A percentile compares a stretch with the other conserved stretches of the same genome.
phyloP scores from a whole-genome alignment of 176 grass and related monocot genomes.

The Panicum miliaceum region DNA sequence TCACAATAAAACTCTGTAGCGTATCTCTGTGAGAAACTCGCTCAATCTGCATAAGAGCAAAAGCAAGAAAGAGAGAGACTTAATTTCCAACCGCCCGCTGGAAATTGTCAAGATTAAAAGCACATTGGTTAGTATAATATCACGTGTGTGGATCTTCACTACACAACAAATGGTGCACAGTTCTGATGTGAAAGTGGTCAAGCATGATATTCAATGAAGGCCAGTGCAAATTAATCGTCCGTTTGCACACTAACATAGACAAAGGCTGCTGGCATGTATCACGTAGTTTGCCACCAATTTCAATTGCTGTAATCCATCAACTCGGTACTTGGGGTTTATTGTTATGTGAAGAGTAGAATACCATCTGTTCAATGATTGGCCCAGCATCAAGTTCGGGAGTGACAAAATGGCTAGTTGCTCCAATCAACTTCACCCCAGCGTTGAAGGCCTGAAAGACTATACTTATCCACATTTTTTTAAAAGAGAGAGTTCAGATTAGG shows the following conservation, averaged over 20 bases:
- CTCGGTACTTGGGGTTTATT: background rate
- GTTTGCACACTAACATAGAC: constrained; percentile 7
- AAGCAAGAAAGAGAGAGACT: background rate
- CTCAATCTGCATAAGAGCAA: constrained; percentile 62
- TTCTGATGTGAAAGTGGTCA: constrained; percentile 9
- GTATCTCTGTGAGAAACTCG: constrained; percentile 90
- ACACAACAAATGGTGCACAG: background rate
- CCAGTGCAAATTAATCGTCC: background rate
- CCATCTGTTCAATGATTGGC: constrained; percentile 97
- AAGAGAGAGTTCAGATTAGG: background rate
- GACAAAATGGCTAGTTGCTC: constrained; percentile 95
- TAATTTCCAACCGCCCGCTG: background rate
- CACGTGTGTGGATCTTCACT: background rate
- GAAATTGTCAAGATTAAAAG: background rate
- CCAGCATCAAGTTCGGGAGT: constrained; percentile 90
- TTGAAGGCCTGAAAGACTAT: constrained; percentile 78
- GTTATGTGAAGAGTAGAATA: constrained; percentile 37
- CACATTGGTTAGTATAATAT: background rate
- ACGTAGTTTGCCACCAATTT: background rate
- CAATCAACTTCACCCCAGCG: constrained; percentile 97
- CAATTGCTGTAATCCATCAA: constrained; percentile 7
- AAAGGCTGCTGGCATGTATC: background rate
- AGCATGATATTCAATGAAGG: background rate
- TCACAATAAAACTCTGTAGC: constrained; percentile 76
- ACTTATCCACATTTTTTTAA: background rate